phyloP scores from a whole-genome alignment of 2,329 filamentous ascomycete species.

The Paraphoma chrysanthemicola region DNA sequence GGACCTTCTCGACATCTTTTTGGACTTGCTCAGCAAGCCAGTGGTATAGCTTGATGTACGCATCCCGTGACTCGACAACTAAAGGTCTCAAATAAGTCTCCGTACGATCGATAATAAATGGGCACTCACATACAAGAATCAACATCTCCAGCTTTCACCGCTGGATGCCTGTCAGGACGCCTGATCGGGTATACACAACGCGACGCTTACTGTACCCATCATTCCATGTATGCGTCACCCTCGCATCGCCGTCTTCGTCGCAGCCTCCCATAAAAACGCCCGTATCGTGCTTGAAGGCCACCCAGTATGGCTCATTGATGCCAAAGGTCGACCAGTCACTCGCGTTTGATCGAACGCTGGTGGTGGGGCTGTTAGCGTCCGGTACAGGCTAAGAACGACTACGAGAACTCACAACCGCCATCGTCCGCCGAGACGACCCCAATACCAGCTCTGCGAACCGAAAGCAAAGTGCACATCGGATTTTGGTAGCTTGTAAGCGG shows the following conservation, averaged over 20 bases:
- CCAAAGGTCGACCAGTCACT: not conserved
- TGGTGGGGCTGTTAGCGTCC: not conserved
- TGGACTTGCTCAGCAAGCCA: not conserved
- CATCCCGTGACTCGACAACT: not conserved
- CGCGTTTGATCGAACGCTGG: not conserved
- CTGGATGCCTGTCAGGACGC: not conserved
- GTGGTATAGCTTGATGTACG: not conserved
- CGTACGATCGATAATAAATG: not conserved
- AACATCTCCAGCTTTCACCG: conserved; percentile 2
- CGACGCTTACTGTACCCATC: not conserved
- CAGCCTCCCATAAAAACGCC: not conserved
- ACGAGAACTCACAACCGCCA: not conserved
- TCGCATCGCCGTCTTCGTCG: not conserved
- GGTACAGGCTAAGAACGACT: not conserved
- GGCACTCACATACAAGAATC: conserved; percentile 7
- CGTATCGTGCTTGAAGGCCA: conserved; percentile 1
- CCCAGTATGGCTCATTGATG: not conserved
- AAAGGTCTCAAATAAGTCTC: not conserved
- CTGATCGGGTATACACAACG: not conserved
- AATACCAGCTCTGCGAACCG: conserved; percentile 2
- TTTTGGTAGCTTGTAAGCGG: not conserved
- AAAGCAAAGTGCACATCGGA: conserved; percentile 1
- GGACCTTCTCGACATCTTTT: not conserved
- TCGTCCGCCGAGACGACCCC: not conserved
- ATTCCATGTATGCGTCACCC: not conserved